Conservation (phyloP, 2,329 filamentous ascomycete genomes). For the Colletotrichum cordylinicola region DNA sequence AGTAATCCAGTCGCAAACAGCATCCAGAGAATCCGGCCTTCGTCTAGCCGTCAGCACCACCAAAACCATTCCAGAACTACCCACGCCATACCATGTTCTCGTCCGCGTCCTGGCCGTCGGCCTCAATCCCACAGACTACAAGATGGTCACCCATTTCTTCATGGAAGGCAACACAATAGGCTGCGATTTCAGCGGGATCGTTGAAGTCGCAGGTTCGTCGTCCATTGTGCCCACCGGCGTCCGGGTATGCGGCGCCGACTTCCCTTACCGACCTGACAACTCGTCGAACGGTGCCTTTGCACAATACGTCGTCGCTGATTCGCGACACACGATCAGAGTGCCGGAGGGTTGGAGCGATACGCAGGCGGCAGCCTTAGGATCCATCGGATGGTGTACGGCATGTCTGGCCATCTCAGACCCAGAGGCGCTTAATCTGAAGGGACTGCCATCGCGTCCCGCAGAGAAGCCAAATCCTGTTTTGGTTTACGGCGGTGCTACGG, state of each 20-base stretch:
- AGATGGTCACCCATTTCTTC: conserved; percentile 27
- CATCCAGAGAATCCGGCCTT: not conserved
- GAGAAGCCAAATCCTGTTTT: conserved; percentile 26
- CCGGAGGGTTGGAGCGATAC: conserved; percentile 25
- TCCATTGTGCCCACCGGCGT: not conserved
- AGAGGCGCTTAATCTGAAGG: not conserved
- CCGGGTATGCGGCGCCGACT: not conserved
- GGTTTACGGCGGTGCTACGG: conserved; percentile 33
- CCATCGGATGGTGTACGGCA: conserved; percentile 28
- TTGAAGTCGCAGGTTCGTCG: not conserved
- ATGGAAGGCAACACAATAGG: conserved; percentile 16
- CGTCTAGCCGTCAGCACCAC: not conserved
- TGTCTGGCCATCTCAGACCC: not conserved
- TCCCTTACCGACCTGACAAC: not conserved
- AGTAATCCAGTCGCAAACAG: not conserved
- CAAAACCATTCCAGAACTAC: not conserved
- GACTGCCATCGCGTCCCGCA: conserved; percentile 19
- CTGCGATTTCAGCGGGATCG: conserved; percentile 30
- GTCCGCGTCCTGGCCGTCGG: conserved; percentile 28
- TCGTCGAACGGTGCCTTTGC: not conserved
- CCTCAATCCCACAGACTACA: conserved; percentile 33
- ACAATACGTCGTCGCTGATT: not conserved
- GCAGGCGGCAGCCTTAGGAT: conserved; percentile 28
- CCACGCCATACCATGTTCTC: conserved; percentile 8
- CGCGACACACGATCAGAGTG: conserved; percentile 19